Evolutionary conservation across 495 filamentous ascomycete species (phyloP).

Genomic region (Hypoxylon intermedium): DNA sequence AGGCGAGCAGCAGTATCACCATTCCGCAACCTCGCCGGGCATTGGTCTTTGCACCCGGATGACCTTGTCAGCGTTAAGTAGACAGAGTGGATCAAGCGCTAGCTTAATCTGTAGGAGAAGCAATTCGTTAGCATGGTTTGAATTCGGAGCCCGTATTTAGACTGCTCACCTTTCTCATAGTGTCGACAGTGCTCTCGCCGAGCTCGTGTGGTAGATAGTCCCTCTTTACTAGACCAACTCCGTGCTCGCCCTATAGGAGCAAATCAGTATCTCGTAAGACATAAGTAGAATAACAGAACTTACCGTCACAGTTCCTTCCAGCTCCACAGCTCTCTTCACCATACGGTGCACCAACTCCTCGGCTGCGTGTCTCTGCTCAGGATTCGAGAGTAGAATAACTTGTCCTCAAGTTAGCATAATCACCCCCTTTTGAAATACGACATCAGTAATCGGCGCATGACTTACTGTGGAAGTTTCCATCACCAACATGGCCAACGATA

Average conservation of each 20-base stretch:
- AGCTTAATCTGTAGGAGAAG: slow-evolving; percentile 60
- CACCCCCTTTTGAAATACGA: background rate
- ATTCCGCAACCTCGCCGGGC: slow-evolving; percentile 58
- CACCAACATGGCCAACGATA: slow-evolving; percentile 84
- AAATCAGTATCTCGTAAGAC: too few relatives aligned
- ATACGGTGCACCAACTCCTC: slow-evolving; percentile 80
- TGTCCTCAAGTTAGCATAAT: slow-evolving; percentile 21
- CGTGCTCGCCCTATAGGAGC: slow-evolving; percentile 70
- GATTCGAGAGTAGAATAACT: slow-evolving; percentile 77
- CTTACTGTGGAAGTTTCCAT: slow-evolving; percentile 82
- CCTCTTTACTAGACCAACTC: slow-evolving; percentile 80
- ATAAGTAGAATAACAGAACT: too few relatives aligned
- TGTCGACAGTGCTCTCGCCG: slow-evolving; percentile 73
- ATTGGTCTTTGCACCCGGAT: slow-evolving; percentile 66
- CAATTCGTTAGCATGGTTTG: slow-evolving; percentile 6
- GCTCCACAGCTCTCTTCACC: slow-evolving; percentile 82
- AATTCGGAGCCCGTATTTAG: background rate
- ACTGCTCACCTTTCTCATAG: slow-evolving; percentile 73
- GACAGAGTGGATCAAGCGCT: slow-evolving; percentile 76
- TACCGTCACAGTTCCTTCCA: slow-evolving; percentile 81
- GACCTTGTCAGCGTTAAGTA: slow-evolving; percentile 84
- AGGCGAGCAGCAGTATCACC: slow-evolving; percentile 44
- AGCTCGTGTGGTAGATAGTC: slow-evolving; percentile 80
- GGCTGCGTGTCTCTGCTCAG: slow-evolving; percentile 66
- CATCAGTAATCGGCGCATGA: background rate